Conservation (phyloP, 1,139 yeast genomes). For the Debaryomyces singareniensis region DNA sequence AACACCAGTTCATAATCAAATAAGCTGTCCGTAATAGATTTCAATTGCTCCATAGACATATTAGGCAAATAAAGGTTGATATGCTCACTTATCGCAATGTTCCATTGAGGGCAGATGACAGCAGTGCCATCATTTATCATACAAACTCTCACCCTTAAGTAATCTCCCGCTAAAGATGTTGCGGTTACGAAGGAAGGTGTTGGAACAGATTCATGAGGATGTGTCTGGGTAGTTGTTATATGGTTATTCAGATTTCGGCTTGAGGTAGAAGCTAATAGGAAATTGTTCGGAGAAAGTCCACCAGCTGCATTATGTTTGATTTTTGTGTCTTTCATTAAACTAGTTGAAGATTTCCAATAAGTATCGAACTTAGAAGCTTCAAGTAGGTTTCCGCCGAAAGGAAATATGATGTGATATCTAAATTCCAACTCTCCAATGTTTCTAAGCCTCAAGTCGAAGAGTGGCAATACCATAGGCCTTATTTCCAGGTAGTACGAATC, state of each 20-base stretch:
- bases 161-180: slow-evolving; percentile 81
- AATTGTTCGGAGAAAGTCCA: slow-evolving; percentile 37
- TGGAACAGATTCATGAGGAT: slow-evolving; percentile 14
- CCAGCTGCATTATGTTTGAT: slow-evolving; percentile 33
- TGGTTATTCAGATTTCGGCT: slow-evolving; percentile 3
- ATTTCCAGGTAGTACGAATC: slow-evolving; percentile 42
- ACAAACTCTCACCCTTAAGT: slow-evolving; percentile 64
- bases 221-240: slow-evolving; percentile 10
- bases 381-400: slow-evolving; percentile 79
- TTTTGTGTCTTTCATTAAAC: slow-evolving; percentile 28
- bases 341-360: slow-evolving; percentile 86
- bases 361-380: slow-evolving; percentile 93
- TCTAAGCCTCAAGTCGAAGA: slow-evolving; percentile 75
- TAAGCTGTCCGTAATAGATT: slow-evolving; percentile 34
- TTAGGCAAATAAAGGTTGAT: slow-evolving; percentile 51
- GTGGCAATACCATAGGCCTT: slow-evolving; percentile 56
- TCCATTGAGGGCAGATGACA: slow-evolving; percentile 70
- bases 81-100: slow-evolving; percentile 48
- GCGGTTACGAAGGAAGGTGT: slow-evolving; percentile 81
- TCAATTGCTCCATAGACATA: slow-evolving; percentile 35
- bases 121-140: slow-evolving; percentile 81
- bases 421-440: slow-evolving; percentile 78
- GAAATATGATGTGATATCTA: slow-evolving; percentile 77
- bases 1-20: slow-evolving; percentile 40
- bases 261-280: slow-evolving; percentile 12